Evolutionary conservation across 805 yeast genomes (phyloP).

Genomic region (Maudiozyma turicensis): DNA sequence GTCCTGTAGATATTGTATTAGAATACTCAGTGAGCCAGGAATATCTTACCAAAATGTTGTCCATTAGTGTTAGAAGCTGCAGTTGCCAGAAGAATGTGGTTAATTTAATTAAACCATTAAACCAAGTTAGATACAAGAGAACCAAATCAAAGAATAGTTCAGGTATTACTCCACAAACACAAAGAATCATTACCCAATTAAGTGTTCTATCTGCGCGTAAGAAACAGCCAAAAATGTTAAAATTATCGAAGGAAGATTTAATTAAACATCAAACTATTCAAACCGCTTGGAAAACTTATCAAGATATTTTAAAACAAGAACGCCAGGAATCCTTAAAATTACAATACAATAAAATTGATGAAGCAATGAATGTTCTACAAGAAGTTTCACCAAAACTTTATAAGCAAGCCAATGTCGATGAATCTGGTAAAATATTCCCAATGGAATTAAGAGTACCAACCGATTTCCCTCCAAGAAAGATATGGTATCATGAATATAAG

Average conservation of each 20-base stretch:
- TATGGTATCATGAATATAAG: constrained; percentile 8
- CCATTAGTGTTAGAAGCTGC: background rate
- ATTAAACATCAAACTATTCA: constrained; percentile 75
- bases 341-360: constrained; percentile 57
- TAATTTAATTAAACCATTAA: background rate
- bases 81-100: background rate
- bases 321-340: constrained; percentile 35
- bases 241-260: constrained; percentile 61
- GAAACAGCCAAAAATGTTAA: constrained; percentile 78
- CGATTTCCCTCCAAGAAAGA: constrained; percentile 67
- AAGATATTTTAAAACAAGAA: constrained; percentile 40
- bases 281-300: constrained; percentile 68
- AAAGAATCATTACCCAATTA: constrained; percentile 43
- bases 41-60: background rate
- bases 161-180: constrained; percentile 37
- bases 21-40: too few relatives aligned
- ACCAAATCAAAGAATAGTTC: constrained; percentile 29
- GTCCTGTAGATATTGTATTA: too few relatives aligned
- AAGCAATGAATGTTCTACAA: constrained; percentile 66
- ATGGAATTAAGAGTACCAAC: constrained; percentile 82
- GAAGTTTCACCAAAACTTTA: constrained; percentile 44
- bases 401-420: constrained; percentile 49
- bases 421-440: constrained; percentile 58
- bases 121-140: constrained; percentile 38
- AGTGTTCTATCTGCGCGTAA: constrained; percentile 79